These are phyloP conservation scores for Oryza glumipatula DNA, from an alignment of 176 grass and related monocot genomes.

Conservation along the genomic window DNA sequence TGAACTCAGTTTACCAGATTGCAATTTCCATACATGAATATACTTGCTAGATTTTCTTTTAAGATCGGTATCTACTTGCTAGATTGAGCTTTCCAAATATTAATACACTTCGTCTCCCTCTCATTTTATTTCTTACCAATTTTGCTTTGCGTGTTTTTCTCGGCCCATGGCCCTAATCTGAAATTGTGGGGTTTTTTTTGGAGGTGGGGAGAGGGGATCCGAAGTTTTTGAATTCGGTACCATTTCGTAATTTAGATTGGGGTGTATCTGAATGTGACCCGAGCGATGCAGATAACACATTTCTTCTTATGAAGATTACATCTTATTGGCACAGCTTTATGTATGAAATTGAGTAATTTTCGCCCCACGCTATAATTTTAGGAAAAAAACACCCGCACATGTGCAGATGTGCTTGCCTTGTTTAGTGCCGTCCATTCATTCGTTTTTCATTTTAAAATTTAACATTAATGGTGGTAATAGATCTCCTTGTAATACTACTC, in stretches of 20 bases:
- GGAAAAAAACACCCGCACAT: neutral
- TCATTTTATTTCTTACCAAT: neutral
- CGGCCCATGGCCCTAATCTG: neutral
- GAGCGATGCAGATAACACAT: neutral
- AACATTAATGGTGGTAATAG: neutral
- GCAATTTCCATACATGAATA: neutral
- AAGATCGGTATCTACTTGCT: neutral
- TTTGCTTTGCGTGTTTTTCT: neutral
- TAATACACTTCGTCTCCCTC: neutral
- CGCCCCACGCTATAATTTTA: neutral
- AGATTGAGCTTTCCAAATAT: neutral
- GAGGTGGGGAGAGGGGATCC: neutral
- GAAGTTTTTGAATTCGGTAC: neutral
- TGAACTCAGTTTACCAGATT: neutral
- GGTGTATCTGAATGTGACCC: neutral
- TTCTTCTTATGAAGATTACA: neutral
- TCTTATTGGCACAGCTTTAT: neutral
- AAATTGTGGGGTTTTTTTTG: neutral
- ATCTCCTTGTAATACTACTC: neutral
- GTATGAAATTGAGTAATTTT: neutral
- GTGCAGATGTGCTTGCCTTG: neutral
- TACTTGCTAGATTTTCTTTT: neutral
- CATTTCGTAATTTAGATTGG: neutral
- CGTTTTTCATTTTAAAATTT: constrained; percentile 22
- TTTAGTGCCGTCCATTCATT: neutral